phyloP scores from a whole-genome alignment of 208 protist species.

The Leishmania braziliensis region DNA sequence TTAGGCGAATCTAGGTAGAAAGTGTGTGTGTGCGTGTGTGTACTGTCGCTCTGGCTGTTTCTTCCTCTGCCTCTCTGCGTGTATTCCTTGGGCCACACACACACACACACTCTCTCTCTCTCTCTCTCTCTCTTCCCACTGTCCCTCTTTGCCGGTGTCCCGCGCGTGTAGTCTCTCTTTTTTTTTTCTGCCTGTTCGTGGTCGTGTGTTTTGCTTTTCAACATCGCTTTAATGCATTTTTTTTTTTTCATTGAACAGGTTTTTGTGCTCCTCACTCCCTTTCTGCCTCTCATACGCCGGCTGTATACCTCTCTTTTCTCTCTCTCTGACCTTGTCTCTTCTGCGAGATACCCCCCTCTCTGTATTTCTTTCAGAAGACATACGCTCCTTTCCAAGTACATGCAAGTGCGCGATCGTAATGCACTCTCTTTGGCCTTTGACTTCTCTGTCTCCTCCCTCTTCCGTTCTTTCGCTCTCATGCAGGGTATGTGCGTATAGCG shows the following conservation, averaged over 20 bases:
- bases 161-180: neutral
- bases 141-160: neutral
- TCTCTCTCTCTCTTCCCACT: neutral
- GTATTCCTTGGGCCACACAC: slow-evolving; percentile 10
- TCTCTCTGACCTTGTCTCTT: neutral
- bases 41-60: neutral
- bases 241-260: neutral
- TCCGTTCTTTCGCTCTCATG: neutral
- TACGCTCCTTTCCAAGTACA: neutral
- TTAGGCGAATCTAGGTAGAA: neutral
- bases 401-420: no score
- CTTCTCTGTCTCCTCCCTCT: neutral
- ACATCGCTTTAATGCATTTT: neutral
- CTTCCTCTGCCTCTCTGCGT: slow-evolving; percentile 11
- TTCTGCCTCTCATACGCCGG: neutral
- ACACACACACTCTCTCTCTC: neutral
- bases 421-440: neutral
- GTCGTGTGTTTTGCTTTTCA: neutral
- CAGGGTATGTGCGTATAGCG: neutral
- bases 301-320: neutral
- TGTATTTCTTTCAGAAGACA: neutral
- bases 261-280: neutral
- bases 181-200: neutral
- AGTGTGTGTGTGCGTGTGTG: neutral
- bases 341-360: neutral